Conservation (phyloP, 2,329 filamentous ascomycete species). For the Alternaria ethzedia region DNA sequence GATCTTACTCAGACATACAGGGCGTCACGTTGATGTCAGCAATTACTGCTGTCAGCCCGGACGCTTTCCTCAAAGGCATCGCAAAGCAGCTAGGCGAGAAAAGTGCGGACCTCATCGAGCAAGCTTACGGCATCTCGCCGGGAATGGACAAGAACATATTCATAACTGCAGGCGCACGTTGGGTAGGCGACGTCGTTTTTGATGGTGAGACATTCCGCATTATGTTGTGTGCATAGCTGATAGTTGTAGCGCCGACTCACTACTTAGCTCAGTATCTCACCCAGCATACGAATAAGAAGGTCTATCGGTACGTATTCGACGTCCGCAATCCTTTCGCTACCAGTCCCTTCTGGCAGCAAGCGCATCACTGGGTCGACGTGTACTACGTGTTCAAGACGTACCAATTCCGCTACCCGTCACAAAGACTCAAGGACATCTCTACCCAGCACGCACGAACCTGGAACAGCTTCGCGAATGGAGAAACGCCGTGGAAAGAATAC, state of each 20-base stretch:
- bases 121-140: conserved; percentile 48
- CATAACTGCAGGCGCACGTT: conserved; percentile 47
- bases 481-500: conserved; percentile 26
- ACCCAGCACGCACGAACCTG: conserved; percentile 28
- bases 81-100: conserved; percentile 16
- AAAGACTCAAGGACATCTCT: conserved; percentile 26
- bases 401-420: conserved; percentile 24
- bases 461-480: conserved; percentile 28
- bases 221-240: not conserved
- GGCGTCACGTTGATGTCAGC: conserved; percentile 1
- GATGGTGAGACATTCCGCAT: conserved; percentile 39
- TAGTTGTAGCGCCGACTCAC: conserved; percentile 22
- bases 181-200: conserved; percentile 53
- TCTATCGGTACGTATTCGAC: conserved; percentile 39
- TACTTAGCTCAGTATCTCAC: conserved; percentile 14
- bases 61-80: conserved; percentile 31
- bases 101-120: conserved; percentile 23
- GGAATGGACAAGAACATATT: conserved; percentile 47
- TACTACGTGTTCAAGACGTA: conserved; percentile 35
- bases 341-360: conserved; percentile 18
- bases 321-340: conserved; percentile 35
- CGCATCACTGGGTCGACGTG: conserved; percentile 40
- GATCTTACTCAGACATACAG: not conserved
- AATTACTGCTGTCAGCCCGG: conserved; percentile 14
- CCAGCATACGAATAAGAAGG: conserved; percentile 15